Conservation (phyloP, 495 filamentous ascomycete genomes). For the Penicillium atrosanguineum region DNA sequence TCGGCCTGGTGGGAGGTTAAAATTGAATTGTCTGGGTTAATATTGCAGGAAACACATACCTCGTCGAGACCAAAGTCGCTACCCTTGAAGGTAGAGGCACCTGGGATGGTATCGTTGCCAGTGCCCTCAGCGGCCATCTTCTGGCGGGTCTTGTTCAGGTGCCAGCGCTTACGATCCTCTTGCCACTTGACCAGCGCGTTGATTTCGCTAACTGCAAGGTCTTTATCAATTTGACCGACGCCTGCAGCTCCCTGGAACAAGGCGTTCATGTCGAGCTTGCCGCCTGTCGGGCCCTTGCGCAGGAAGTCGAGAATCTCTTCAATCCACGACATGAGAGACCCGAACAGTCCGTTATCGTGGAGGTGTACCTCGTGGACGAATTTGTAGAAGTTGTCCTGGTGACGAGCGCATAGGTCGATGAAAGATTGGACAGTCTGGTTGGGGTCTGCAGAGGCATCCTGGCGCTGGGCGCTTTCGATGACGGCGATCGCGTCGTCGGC, state of each 20-base stretch:
- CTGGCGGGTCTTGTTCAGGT: constrained; percentile 93
- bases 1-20: constrained; percentile 49
- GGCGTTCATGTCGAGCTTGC: constrained; percentile 89
- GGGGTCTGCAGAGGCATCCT: constrained; percentile 89
- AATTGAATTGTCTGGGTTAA: constrained; percentile 7
- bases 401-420: constrained; percentile 93
- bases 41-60: constrained; percentile 38
- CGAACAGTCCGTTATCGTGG: constrained; percentile 97
- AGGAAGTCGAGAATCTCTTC: constrained; percentile 96
- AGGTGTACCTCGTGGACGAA: constrained; percentile 97
- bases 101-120: constrained; percentile 40
- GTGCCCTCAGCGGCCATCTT: constrained; percentile 92
- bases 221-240: constrained; percentile 62
- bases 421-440: constrained; percentile 99
- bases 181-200: constrained; percentile 88
- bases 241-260: constrained; percentile 76
- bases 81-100: constrained; percentile 58
- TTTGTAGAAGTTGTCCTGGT: constrained; percentile 97
- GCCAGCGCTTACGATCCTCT: constrained; percentile 91
- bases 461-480: constrained; percentile 83
- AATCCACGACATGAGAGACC: constrained; percentile 93
- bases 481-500: constrained; percentile 88
- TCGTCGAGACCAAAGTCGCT: constrained; percentile 88
- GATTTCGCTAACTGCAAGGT: constrained; percentile 75
- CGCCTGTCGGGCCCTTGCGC: constrained; percentile 73